Evolutionary conservation across 257 asterid genomes (phyloP), one percentile per base, ranked within the genome.

Genomic region (Solanum medicagineum): DNA sequence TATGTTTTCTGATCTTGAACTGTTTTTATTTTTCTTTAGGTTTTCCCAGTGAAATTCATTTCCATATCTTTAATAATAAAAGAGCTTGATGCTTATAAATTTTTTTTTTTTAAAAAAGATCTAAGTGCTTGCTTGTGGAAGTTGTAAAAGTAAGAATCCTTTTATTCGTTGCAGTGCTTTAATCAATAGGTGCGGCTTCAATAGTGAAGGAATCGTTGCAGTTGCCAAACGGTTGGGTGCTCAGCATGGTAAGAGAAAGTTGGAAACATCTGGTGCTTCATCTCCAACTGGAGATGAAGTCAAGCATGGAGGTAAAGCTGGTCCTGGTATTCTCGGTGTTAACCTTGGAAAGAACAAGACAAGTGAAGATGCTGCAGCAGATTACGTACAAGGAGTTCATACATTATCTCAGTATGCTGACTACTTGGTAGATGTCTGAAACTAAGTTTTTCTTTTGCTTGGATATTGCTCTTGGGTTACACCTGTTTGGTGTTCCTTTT

Each of bases 381-480:
- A 97, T 92, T 97, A 97, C 81, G 99, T 97, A 22, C 99, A 97
- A 95, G 99, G 99, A 85, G 99, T 97, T 84, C 99, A 97, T 87
- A 95, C 99, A 12, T 86, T 97, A 88, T 97, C 99, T 44, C 99
- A 97, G 77, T 97, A 95, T 90, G 99, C 99, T 83, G 99, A 95
- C 92, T 97, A 97, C 90, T 88, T 97, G 98, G 99, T 97, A 93
- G 56, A 75, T 73, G 75, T 22, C 66, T 36, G 16, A 74, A 83
- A 24, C 8, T 5, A 53, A 57, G 29, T 85, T 60, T 62, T 6
- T 83, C 29, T 45, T 73, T 57, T 84, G 22, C 16, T 54, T 66
- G 45, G 14, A 3, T 51, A 32, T 29, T 77, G 83, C 16, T 51
- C 47, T 9, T 77, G 45, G 60, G 24, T 51, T 51, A 14, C 62